Conservation (phyloP, 2,329 filamentous ascomycete species). For the Sporothrix euskadiensis region DNA sequence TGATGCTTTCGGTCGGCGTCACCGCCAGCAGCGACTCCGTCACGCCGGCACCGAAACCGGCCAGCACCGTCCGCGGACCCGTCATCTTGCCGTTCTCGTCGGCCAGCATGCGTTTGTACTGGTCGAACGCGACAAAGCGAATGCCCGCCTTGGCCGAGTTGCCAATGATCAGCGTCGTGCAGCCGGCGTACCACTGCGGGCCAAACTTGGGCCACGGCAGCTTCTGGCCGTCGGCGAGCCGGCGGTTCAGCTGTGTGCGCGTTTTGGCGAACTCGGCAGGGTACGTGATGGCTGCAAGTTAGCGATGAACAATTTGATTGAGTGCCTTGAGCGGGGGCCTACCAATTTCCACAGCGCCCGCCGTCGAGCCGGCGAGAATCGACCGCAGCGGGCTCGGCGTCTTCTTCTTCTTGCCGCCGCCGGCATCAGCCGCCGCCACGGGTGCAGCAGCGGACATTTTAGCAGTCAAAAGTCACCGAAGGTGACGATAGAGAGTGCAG, state of each 20-base stretch:
- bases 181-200: slow-evolving; percentile 93
- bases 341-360: slow-evolving; percentile 93
- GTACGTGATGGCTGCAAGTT: slow-evolving; percentile 72
- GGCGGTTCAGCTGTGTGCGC: slow-evolving; percentile 85
- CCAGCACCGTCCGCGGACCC: slow-evolving; percentile 85
- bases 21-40: slow-evolving; percentile 93
- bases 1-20: slow-evolving; percentile 96
- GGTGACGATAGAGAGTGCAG: neutral
- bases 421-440: slow-evolving; percentile 24
- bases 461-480: neutral
- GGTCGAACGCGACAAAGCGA: slow-evolving; percentile 93
- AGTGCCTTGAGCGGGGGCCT: slow-evolving; percentile 31
- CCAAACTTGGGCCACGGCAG: slow-evolving; percentile 95
- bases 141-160: slow-evolving; percentile 97
- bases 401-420: slow-evolving; percentile 42
- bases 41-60: slow-evolving; percentile 90
- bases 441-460: slow-evolving; percentile 9
- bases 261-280: slow-evolving; percentile 98
- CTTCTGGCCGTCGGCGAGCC: slow-evolving; percentile 78
- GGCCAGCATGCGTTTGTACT: slow-evolving; percentile 80
- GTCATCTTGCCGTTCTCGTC: slow-evolving; percentile 86
- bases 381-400: slow-evolving; percentile 80
- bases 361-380: slow-evolving; percentile 88
- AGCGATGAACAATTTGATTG: slow-evolving; percentile 32
- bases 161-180: slow-evolving; percentile 93